A percentile compares a stretch with the other conserved stretches of the same genome.
Conservation (phyloP, 192 early-diverging fungal genomes). For the Coemansia sp. region DNA sequence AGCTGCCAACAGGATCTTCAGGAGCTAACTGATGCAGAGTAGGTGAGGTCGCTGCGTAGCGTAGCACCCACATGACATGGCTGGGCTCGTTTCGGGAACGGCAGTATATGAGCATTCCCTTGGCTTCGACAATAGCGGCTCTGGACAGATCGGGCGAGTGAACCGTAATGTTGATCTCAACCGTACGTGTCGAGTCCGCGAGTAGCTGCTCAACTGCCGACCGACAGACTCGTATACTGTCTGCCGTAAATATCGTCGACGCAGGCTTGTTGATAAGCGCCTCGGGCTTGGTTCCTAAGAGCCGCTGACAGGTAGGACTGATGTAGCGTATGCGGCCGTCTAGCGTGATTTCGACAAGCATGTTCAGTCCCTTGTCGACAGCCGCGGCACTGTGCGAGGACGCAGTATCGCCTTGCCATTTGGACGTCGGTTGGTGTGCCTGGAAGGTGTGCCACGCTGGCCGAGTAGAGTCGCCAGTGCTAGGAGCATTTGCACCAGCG, state of each 20-base stretch:
- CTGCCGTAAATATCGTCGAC: slow-evolving; percentile 25
- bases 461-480: neutral
- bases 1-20: neutral
- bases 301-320: slow-evolving; percentile 37
- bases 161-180: slow-evolving; percentile 33
- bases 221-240: slow-evolving; percentile 28
- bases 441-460: slow-evolving; percentile 9
- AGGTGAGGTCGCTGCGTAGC: slow-evolving; percentile 12
- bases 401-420: neutral
- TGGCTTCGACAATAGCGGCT: slow-evolving; percentile 32
- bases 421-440: neutral
- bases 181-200: slow-evolving; percentile 39
- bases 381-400: slow-evolving; percentile 12
- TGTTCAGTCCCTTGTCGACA: slow-evolving; percentile 39
- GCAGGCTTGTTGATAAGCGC: slow-evolving; percentile 35
- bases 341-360: slow-evolving; percentile 39
- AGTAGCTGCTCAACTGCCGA: slow-evolving; percentile 47
- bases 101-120: slow-evolving; percentile 48
- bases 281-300: slow-evolving; percentile 31
- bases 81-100: slow-evolving; percentile 31
- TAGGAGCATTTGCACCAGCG: neutral
- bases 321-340: slow-evolving; percentile 51
- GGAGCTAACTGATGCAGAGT: neutral
- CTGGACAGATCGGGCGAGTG: slow-evolving; percentile 19
- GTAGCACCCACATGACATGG: slow-evolving; percentile 52